Conservation (phyloP, 192 early-diverging fungal species). For the Umbelopsis sp. region DNA sequence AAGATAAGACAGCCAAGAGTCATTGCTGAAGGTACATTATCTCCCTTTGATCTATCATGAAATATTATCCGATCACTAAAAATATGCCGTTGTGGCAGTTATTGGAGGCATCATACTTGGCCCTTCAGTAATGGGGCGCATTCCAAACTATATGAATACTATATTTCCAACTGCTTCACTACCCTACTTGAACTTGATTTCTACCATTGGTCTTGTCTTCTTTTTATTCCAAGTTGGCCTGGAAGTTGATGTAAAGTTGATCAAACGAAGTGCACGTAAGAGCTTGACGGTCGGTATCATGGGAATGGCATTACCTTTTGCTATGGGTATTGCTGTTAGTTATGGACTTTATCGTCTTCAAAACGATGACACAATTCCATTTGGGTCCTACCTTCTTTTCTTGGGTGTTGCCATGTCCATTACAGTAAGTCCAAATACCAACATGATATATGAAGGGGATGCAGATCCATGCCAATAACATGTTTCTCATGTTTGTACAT, state of each 20-base stretch:
- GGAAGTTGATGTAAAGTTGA: constrained; percentile 72
- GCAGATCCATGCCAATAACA: not conserved
- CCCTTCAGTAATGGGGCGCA: constrained; percentile 80
- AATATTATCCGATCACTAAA: too few relatives aligned
- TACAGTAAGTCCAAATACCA: constrained; percentile 49
- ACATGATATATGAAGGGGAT: not conserved
- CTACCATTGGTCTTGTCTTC: constrained; percentile 88
- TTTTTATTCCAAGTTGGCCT: constrained; percentile 89
- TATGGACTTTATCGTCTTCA: constrained; percentile 67
- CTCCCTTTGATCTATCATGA: not conserved
- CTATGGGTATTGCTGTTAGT: constrained; percentile 71
- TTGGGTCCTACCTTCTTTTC: constrained; percentile 81
- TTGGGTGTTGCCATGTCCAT: constrained; percentile 90
- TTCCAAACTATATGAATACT: constrained; percentile 61
- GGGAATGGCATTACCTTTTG: constrained; percentile 86
- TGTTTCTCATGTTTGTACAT: not conserved
- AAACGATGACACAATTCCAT: constrained; percentile 45
- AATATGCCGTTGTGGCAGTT: too few relatives aligned
- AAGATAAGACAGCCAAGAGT: constrained; percentile 80
- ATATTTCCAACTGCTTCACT: constrained; percentile 78
- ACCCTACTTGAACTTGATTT: constrained; percentile 70
- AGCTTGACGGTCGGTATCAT: constrained; percentile 69
- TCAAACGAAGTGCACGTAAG: constrained; percentile 56
- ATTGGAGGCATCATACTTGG: constrained; percentile 89
- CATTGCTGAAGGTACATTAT: constrained; percentile 73